Base-by-base conservation (phyloP, 2,329 filamentous ascomycete genomes). In the Hypoxylon sp. region DNA sequence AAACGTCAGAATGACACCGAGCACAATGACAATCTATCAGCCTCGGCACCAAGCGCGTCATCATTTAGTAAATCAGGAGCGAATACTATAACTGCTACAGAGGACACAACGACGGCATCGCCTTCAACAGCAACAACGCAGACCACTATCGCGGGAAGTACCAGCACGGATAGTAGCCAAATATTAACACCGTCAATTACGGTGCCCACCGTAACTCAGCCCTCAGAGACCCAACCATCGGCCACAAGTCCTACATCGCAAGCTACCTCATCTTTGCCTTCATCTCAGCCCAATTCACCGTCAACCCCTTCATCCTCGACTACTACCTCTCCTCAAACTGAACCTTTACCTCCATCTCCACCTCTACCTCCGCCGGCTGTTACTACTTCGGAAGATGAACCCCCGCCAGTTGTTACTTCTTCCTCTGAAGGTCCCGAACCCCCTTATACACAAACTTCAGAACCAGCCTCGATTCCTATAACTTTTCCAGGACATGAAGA, bases 1-100 rank as follows among this genome's bases (percentile, higher is more conserved):
- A 53, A 43, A 39, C 63, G 65, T n/a, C 65, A 65, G 32, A 68
- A 71, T 14, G 45, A 52, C 29, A 69, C 65, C 16, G 51, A 52
- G 23, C 5, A 7, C 39, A 25, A 30, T 19, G 32, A 14, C 9
- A 8, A 59, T 5, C 3, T 39, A 37, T 11, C 32, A 27, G 63
- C 19, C 7, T 32, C 46, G 9, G 23, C 46, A 12, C 23, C 45
- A 39, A 67, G 27, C 2, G n/a, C 19, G 19, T 43, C 53, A 30
- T 52, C 56, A 25, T 19, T 55, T 12, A 56, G 50, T 53, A 34
- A 58, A 41, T 41, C 39, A 11, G 29, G 30, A 30, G 25, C 53
- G 47, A 27, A 39, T 37, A 59, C 60, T 5, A 34, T 41, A 2
- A 14, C 62, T 19, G 21, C 23, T 21, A 16, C 48, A 11, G 45